phyloP scores from a whole-genome alignment of 768 basidiomycete genomes.

The Leccinum arenicola region DNA sequence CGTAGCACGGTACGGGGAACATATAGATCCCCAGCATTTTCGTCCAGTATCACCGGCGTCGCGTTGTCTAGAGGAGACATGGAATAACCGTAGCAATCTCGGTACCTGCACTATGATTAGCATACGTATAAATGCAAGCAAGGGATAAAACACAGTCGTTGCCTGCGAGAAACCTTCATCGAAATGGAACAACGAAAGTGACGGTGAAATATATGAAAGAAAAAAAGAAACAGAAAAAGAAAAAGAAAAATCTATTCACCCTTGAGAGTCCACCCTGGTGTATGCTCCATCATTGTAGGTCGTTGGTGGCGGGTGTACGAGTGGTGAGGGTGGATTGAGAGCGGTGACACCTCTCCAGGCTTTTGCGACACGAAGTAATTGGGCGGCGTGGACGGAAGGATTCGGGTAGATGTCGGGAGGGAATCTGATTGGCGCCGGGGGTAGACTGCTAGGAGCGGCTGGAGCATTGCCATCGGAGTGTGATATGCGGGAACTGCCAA shows the following conservation, averaged over 20 bases:
- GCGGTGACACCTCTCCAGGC: constrained; percentile 71
- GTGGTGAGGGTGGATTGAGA: constrained; percentile 31
- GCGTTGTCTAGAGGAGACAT: constrained; percentile 30
- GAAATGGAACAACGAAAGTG: neutral
- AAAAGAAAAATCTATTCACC: constrained; percentile 24
- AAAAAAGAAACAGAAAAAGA: neutral
- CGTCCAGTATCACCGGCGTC: constrained; percentile 35
- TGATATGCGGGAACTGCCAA: constrained; percentile 19
- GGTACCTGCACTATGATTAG: constrained; percentile 25
- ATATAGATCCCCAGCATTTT: constrained; percentile 19
- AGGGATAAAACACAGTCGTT: constrained; percentile 6
- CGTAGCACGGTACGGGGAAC: constrained; percentile 25
- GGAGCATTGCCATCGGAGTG: constrained; percentile 6
- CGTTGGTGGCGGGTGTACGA: constrained; percentile 19
- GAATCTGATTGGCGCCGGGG: constrained; percentile 37
- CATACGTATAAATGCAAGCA: constrained; percentile 11
- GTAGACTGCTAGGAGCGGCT: constrained; percentile 8
- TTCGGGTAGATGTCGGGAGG: constrained; percentile 29
- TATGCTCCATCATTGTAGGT: constrained; percentile 21
- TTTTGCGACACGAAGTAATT: constrained; percentile 56
- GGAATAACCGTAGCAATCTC: constrained; percentile 27
- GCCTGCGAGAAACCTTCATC: constrained; percentile 14
- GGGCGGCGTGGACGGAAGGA: constrained; percentile 42
- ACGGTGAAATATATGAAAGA: neutral
- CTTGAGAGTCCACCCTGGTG: constrained; percentile 25